Evolutionary conservation across 2,329 filamentous ascomycete species (phyloP).

Genomic region (Ophiosphaerella narmari): DNA sequence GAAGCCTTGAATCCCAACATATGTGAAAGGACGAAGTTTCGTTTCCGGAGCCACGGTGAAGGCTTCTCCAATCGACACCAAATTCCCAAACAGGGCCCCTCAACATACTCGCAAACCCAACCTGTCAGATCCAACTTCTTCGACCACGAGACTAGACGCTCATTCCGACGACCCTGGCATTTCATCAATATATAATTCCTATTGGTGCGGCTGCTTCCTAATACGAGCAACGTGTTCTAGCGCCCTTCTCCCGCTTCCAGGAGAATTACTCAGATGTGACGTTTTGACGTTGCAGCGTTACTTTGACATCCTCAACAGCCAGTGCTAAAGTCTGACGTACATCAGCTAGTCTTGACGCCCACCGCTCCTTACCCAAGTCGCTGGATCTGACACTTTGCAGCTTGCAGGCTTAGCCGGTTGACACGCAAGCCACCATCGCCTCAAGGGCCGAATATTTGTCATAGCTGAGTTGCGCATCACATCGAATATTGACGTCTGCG

Average conservation of each 20-base stretch:
- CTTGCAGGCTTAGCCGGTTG: background rate
- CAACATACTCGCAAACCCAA: too few species aligned
- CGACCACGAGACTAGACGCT: too few species aligned
- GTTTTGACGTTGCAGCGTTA: background rate
- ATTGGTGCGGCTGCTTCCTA: background rate
- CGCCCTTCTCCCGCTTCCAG: conserved; percentile 3
- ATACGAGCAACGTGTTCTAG: background rate
- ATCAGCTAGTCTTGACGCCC: background rate
- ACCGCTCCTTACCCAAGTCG: conserved; percentile 1
- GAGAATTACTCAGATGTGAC: conserved; percentile 1
- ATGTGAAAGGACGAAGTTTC: too few species aligned
- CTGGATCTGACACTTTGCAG: background rate
- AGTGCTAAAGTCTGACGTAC: conserved; percentile 11
- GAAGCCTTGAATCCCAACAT: too few species aligned
- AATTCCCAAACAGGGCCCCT: too few species aligned
- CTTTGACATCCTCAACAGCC: background rate
- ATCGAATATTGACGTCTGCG: background rate
- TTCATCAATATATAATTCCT: background rate
- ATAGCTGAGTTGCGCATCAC: background rate
- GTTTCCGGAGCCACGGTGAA: too few species aligned
- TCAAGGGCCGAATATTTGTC: background rate
- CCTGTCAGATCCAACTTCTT: too few species aligned
- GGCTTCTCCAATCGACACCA: too few species aligned
- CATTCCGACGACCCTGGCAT: background rate
- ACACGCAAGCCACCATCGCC: background rate